Evolutionary conservation across 495 filamentous ascomycete species (phyloP).

Genomic region (Penicillium pancosmium): DNA sequence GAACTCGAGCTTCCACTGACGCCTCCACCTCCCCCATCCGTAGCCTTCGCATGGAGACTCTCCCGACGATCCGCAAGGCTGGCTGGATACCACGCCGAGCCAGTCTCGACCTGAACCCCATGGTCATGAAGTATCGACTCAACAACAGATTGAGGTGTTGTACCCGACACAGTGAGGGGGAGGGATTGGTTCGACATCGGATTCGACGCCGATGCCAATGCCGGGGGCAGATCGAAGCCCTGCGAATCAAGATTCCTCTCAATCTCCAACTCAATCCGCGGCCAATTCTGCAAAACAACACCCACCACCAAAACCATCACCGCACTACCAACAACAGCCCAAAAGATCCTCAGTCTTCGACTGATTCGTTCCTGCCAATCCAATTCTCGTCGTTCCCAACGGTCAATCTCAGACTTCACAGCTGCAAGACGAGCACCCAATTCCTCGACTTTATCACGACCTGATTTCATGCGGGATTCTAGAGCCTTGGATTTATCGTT

Average conservation of each 20-base stretch:
- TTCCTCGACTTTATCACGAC: conserved; percentile 55
- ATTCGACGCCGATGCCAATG: too few species aligned
- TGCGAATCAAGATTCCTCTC: neutral
- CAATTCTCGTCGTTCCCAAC: conserved; percentile 69
- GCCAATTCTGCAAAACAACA: conserved; percentile 42
- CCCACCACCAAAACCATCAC: conserved; percentile 46
- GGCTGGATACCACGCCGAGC: conserved; percentile 20
- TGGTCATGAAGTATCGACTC: too few species aligned
- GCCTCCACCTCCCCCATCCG: neutral
- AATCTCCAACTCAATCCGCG: neutral
- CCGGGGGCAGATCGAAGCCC: neutral
- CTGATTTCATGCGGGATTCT: too few species aligned
- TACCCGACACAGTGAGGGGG: too few species aligned
- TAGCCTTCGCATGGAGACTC: conserved; percentile 8
- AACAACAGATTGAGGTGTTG: too few species aligned
- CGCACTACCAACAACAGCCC: conserved; percentile 50
- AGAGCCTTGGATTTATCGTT: conserved; percentile 32
- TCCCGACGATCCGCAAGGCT: conserved; percentile 25
- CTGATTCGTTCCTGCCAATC: conserved; percentile 73
- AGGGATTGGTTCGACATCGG: neutral
- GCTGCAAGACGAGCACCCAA: conserved; percentile 67
- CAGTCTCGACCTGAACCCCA: neutral
- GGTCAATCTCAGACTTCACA: conserved; percentile 65
- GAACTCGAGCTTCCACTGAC: conserved; percentile 2
- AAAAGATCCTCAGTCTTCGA: conserved; percentile 62